Conservation (phyloP, 208 protist species). For the Trypanosoma theileri region DNA sequence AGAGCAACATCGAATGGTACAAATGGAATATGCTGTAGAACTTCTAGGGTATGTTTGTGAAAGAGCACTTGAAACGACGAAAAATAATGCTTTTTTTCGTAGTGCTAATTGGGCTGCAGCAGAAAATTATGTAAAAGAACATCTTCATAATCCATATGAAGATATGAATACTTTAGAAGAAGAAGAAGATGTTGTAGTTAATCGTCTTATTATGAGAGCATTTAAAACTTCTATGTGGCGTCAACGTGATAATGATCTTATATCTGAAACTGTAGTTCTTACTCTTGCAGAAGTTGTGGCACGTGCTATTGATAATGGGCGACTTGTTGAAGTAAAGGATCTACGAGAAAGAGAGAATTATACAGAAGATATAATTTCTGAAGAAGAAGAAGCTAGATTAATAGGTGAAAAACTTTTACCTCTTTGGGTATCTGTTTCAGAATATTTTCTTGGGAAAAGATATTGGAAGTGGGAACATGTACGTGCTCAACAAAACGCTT, state of each 20-base stretch:
- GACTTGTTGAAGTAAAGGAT: slow-evolving; percentile 22
- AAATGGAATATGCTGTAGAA: slow-evolving; percentile 67
- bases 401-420: slow-evolving; percentile 42
- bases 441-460: slow-evolving; percentile 57
- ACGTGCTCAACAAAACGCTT: slow-evolving; percentile 80
- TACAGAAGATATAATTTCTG: background rate
- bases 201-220: slow-evolving; percentile 71
- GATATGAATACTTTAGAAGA: slow-evolving; percentile 34
- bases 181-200: slow-evolving; percentile 52
- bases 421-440: slow-evolving; percentile 50
- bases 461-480: slow-evolving; percentile 52
- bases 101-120: slow-evolving; percentile 73
- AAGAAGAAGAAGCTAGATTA: slow-evolving; percentile 17
- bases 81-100: slow-evolving; percentile 67
- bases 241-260: slow-evolving; percentile 64
- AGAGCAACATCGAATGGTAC: slow-evolving; percentile 47
- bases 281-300: slow-evolving; percentile 37
- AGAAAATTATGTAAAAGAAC: slow-evolving; percentile 49
- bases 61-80: slow-evolving; percentile 46
- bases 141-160: slow-evolving; percentile 49
- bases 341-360: background rate
- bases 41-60: slow-evolving; percentile 39
- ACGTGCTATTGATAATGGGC: slow-evolving; percentile 12
- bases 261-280: slow-evolving; percentile 68
- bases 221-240: slow-evolving; percentile 73